phyloP scores from a whole-genome alignment of 352 stramenopile genomes.

The Phytophthora pistaciae region DNA sequence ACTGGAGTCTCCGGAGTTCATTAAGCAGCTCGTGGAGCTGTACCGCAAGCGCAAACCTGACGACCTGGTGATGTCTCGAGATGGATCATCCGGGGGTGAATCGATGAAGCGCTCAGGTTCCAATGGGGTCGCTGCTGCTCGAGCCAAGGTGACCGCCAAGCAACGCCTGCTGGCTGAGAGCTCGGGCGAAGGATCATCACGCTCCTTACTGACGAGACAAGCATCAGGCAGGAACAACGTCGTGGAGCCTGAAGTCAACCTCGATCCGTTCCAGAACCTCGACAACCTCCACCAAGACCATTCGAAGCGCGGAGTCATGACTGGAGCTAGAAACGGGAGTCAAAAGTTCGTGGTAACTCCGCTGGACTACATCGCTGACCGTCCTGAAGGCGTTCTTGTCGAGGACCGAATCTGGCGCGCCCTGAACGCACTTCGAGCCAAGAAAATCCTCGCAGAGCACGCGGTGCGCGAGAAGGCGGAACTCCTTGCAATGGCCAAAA shows the following conservation, averaged over 20 bases:
- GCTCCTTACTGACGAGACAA: conserved; percentile 32
- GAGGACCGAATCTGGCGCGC: conserved; percentile 76
- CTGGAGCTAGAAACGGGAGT: conserved; percentile 1
- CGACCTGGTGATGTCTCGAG: conserved; percentile 35
- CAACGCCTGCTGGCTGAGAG: conserved; percentile 57
- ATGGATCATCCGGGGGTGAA: conserved; percentile 12
- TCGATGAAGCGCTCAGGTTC: conserved; percentile 26
- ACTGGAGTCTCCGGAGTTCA: conserved; percentile 57
- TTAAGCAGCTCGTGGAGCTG: conserved; percentile 79
- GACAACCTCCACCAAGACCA: conserved; percentile 48
- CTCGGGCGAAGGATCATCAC: conserved; percentile 38
- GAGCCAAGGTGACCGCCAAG: conserved; percentile 48
- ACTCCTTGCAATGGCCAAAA: conserved; percentile 49
- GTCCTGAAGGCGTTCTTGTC: conserved; percentile 66
- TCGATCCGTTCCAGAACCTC: conserved; percentile 81
- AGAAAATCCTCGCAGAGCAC: conserved; percentile 76
- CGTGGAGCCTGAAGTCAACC: conserved; percentile 49
- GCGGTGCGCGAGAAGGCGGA: conserved; percentile 64
- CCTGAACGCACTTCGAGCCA: conserved; percentile 66
- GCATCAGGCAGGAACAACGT: conserved; percentile 29
- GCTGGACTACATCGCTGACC: conserved; percentile 78
- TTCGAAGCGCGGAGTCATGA: conserved; percentile 8
- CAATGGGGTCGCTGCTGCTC: conserved; percentile 5
- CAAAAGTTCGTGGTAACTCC: conserved; percentile 54
- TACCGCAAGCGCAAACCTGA: conserved; percentile 81